Evolutionary conservation across 2,329 filamentous ascomycete genomes (phyloP), one percentile per base, ranked within the genome.

Genomic region (Rutstroemia sp.): DNA sequence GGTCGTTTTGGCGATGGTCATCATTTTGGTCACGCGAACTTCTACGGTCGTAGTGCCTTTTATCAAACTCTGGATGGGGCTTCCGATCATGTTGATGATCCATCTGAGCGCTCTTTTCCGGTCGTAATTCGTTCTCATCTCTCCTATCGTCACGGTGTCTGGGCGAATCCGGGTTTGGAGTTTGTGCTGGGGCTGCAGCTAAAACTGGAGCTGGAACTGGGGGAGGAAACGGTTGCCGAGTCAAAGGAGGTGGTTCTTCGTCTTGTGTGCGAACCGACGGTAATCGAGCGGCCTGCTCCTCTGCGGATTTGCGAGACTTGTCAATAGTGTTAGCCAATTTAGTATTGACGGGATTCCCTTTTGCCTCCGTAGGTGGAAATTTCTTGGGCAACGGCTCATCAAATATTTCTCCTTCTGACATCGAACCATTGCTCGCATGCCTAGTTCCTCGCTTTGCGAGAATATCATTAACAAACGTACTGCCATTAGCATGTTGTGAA

Each of bases 391-490:
- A 54, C 48, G 57, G 42, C 39, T 68, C 65, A 61, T 70, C 68
- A 42, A 67, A 25, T 57, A 70, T 68, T 56, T 70, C 68, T n/a
- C 68, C 67, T 25, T 64, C 60, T 57, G 61, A 66, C 30, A 58
- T 57, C 10, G 64, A 64, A 38, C 57, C 61, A 58, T 61, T 60
- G 47, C 60, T 65, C 14, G 50, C 44, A 59, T 58, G 61, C 46
- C 56, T 59, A 21, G 48, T 59, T 38, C 45, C 53, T 40, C 45
- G 30, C 30, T 63, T 61, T 36, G 45, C 55, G 34, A 54, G 55
- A 9, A 45, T 17, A 27, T 44, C 42, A 51, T 57, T 61, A 5
- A n/a, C 42, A 48, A 27, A 45, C 25, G 52, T 57, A 39, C 53
- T 60, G 46, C 19, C 57, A 53, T 53, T 63, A 25, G 8, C n/a